A percentile compares a stretch with the other conserved stretches of the same genome.
These are phyloP conservation scores for Sporothrix humicola DNA, from an alignment of 2,329 filamentous ascomycete species.

Conservation along the genomic window DNA sequence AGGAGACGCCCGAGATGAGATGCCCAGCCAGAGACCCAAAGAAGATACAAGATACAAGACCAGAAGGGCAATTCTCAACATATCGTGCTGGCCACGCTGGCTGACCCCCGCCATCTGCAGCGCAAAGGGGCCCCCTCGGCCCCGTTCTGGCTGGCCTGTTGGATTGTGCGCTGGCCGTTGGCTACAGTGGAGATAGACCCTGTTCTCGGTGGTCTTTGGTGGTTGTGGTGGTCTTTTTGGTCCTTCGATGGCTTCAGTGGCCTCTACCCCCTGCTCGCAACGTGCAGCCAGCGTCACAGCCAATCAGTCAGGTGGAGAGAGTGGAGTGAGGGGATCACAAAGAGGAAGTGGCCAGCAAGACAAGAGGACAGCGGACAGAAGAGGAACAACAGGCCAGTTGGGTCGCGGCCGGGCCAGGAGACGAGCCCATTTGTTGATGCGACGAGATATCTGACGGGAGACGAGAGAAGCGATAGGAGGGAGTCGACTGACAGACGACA, in stretches of 20 bases:
- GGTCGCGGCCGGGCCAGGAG: background rate
- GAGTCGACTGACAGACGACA: background rate
- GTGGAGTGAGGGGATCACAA: background rate
- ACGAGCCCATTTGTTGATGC: background rate
- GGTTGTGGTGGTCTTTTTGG: too few relatives aligned
- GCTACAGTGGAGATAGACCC: background rate
- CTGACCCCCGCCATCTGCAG: conserved; percentile 20
- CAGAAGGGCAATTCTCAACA: conserved; percentile 17
- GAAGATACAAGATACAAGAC: background rate
- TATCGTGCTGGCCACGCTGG: too few relatives aligned
- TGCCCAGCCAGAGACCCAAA: background rate
- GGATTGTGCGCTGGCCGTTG: background rate
- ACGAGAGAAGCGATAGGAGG: too few relatives aligned
- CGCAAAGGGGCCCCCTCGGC: conserved; percentile 9
- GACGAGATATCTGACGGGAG: too few relatives aligned
- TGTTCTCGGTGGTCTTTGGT: background rate
- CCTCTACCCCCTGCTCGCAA: conserved; percentile 5
- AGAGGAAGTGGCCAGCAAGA: background rate
- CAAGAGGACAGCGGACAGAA: background rate
- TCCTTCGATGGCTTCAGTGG: background rate
- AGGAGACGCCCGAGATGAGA: background rate
- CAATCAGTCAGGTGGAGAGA: conserved; percentile 26
- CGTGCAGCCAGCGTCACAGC: conserved; percentile 17
- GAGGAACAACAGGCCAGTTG: conserved; percentile 4
- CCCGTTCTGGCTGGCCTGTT: conserved; percentile 14